These are phyloP conservation scores for Pseudomonodictys pantanalensis DNA, from an alignment of 495 filamentous ascomycete species.

Conservation along the genomic window DNA sequence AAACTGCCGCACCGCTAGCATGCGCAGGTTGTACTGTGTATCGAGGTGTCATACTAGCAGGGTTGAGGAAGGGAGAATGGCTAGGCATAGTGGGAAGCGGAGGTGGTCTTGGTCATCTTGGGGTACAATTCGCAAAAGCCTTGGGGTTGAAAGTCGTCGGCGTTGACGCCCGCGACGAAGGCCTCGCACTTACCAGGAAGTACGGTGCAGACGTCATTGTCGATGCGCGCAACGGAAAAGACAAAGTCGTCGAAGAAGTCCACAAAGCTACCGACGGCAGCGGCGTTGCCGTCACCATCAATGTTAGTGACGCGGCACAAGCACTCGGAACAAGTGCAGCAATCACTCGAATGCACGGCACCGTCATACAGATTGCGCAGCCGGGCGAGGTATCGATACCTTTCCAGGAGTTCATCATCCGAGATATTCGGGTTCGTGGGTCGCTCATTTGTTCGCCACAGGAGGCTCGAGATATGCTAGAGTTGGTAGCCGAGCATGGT, in stretches of 20 bases:
- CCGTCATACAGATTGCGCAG: constrained; percentile 53
- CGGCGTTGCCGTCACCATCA: constrained; percentile 49
- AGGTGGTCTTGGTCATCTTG: constrained; percentile 59
- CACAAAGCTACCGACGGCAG: constrained; percentile 47
- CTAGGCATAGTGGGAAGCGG: constrained; percentile 54
- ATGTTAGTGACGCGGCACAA: constrained; percentile 44
- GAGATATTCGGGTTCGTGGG: constrained; percentile 53
- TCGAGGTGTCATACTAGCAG: constrained; percentile 48
- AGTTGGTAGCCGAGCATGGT: constrained; percentile 50
- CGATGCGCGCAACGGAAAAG: constrained; percentile 50
- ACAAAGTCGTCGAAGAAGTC: constrained; percentile 47
- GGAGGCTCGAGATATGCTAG: constrained; percentile 53
- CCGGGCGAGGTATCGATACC: constrained; percentile 49
- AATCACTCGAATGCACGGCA: constrained; percentile 55
- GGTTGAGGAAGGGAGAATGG: constrained; percentile 48
- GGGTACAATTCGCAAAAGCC: constrained; percentile 54
- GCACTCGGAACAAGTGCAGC: constrained; percentile 52
- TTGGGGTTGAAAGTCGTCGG: constrained; percentile 53
- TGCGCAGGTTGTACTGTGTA: constrained; percentile 58
- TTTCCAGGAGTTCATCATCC: constrained; percentile 53
- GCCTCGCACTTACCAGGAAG: constrained; percentile 45
- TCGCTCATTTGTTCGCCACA: constrained; percentile 47
- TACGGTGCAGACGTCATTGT: constrained; percentile 51
- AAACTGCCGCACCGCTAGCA: constrained; percentile 54
- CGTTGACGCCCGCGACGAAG: constrained; percentile 56